Percentiles rank a stretch among this genome's conserved stretches.
These are phyloP conservation scores for Marchantia polymorpha DNA, from an alignment of 225 moss, liverwort and hornwort genomes.

Conservation along the genomic window DNA sequence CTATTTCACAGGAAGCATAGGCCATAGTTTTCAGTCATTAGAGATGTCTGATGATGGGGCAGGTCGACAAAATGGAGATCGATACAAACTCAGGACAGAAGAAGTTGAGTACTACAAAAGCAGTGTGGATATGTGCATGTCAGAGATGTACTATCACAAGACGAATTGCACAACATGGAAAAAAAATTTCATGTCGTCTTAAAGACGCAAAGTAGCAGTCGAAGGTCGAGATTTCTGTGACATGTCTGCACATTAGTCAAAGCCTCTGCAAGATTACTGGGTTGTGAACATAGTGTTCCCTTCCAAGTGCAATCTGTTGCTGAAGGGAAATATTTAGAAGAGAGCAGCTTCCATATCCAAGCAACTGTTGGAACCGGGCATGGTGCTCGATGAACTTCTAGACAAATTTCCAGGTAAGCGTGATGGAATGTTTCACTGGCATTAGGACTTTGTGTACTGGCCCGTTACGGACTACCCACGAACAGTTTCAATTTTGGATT, in stretches of 20 bases:
- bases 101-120: conserved; percentile 49
- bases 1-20: no score
- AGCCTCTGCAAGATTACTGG: conserved; percentile 77
- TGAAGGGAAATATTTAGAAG: no score
- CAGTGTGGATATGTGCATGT: conserved; percentile 80
- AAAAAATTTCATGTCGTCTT: conserved; percentile 71
- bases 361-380: no score
- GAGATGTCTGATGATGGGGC: no score
- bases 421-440: conserved; percentile 95
- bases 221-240: conserved; percentile 94
- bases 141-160: conserved; percentile 70
- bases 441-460: conserved; percentile 96
- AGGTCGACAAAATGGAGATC: conserved; percentile 61
- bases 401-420: conserved; percentile 77
- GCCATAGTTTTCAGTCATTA: no score
- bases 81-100: conserved; percentile 47
- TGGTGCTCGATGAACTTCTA: no score
- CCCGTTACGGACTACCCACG: conserved; percentile 80
- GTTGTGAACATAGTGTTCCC: conserved; percentile 97
- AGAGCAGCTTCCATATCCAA: no score
- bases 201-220: conserved; percentile 67
- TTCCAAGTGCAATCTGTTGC: no score
- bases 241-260: conserved; percentile 90
- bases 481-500: conserved; percentile 92
- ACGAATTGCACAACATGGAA: conserved; percentile 66